Evolutionary conservation across 2,329 filamentous ascomycete genomes (phyloP).

Genomic region (Xylariaceae sp.): DNA sequence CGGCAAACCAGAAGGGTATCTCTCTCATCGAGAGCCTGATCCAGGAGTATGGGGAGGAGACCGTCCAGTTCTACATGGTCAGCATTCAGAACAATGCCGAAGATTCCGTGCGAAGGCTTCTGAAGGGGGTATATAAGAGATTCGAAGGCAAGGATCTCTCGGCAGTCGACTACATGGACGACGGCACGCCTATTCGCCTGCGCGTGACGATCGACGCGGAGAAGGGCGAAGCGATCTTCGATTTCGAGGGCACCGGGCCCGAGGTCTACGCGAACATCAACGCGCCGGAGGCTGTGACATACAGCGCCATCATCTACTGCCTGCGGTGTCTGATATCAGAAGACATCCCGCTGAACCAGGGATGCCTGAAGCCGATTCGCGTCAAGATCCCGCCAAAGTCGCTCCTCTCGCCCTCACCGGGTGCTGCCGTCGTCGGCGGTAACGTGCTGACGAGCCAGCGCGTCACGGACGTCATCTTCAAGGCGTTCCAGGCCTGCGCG

Average conservation of each 20-base stretch:
- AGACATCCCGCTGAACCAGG: constrained; percentile 74
- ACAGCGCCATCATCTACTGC: constrained; percentile 74
- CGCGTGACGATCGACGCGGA: constrained; percentile 65
- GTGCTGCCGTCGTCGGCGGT: constrained; percentile 69
- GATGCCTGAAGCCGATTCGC: constrained; percentile 65
- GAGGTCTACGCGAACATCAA: constrained; percentile 73
- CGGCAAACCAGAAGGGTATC: constrained; percentile 73
- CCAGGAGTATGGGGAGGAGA: constrained; percentile 65
- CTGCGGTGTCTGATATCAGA: constrained; percentile 67
- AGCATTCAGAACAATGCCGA: constrained; percentile 72
- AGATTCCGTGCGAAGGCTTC: constrained; percentile 59
- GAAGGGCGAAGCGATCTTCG: constrained; percentile 68
- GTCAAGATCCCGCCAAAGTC: constrained; percentile 63
- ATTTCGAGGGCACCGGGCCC: constrained; percentile 68
- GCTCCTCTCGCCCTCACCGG: constrained; percentile 65
- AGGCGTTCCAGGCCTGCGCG: constrained; percentile 67
- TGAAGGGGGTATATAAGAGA: constrained; percentile 61
- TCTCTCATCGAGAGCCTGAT: constrained; percentile 66
- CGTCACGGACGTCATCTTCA: constrained; percentile 71
- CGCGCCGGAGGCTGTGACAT: constrained; percentile 70
- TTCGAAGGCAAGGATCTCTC: constrained; percentile 63
- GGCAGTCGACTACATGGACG: constrained; percentile 72
- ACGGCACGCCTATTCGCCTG: constrained; percentile 65
- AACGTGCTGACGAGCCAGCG: constrained; percentile 71
- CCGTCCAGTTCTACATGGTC: constrained; percentile 73